Evolutionary conservation across 2,329 filamentous ascomycete genomes (phyloP), one percentile per base, ranked within the genome.

Genomic region (Sarocladium kiliense): DNA sequence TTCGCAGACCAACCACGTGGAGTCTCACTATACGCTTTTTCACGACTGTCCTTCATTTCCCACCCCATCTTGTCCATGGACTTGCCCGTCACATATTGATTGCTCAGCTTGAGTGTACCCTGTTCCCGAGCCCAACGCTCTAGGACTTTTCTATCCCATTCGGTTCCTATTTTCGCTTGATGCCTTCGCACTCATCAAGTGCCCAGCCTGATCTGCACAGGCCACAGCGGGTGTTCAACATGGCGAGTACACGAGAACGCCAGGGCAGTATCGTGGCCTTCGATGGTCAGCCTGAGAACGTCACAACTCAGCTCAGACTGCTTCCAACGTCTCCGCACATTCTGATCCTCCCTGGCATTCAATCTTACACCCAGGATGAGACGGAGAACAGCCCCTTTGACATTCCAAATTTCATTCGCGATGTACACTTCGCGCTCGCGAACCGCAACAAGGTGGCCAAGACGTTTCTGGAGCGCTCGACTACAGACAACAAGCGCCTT

Each of bases 271-370:
- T 86, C 54, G 74, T 87, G 54, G 81, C 82, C 58, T 77, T 87
- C 55, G 84, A 86, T 63, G 84, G 84, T 5, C 73, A 80, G 30
- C 62, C 68, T 23, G 77, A 84, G 45, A 69, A 74, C 27, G 73
- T 86, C 27, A 76, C 78, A 23, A 84, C 80, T 3, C 84, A 87
- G 61, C 68, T 86, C 37, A 77, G 77, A 47, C 73, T 86, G 2
- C 74, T 87, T 11, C 84, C 84, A 9, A 75, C 74, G 3, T 86
- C 81, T 1, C 68, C 78, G 0, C 78, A 84, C 56, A 77, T 86
- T 36, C 66, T 85, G 23, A 74, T 85, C 34, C 69, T 87, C 1
- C 82, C 83, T 0, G 67, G 68, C 30, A 59, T 83, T n/a, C 68
- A 77, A 56, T 69, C 72, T 32, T 82, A 81, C 58, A 58, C 79